A percentile compares a stretch with the other conserved stretches of the same genome.
Evolutionary conservation across 148 eudicot genomes (phyloP).

Genomic region (Chenopodium berlandieri): DNA sequence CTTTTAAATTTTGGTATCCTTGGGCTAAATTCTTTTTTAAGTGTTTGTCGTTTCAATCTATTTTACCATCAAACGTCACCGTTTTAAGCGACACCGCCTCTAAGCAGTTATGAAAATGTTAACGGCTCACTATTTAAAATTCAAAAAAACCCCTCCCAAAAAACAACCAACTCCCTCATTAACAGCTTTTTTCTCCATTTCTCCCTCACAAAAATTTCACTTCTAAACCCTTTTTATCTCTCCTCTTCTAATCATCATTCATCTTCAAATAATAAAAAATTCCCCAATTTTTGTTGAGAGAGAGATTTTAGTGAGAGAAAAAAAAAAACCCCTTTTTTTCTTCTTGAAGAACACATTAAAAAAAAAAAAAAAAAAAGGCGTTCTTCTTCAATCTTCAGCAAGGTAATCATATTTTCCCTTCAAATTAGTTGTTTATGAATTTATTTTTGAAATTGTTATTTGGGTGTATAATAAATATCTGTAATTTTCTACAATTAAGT

Average conservation of each 20-base stretch:
- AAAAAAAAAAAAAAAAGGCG: not conserved
- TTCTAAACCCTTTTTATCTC: not conserved
- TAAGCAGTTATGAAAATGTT: slow-evolving; percentile 16
- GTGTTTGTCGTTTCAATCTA: too few relatives aligned
- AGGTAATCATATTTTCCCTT: slow-evolving; percentile 7
- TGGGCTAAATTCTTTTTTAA: too few relatives aligned
- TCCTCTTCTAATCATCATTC: not conserved
- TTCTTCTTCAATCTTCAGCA: slow-evolving; percentile 10
- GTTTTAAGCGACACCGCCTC: not conserved
- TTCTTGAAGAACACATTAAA: slow-evolving; percentile 12
- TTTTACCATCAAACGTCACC: not conserved
- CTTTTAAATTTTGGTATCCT: too few relatives aligned
- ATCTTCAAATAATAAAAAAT: not conserved
- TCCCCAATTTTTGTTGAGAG: not conserved
- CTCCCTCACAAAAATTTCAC: not conserved
- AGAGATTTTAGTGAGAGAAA: not conserved
- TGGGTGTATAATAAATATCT: not conserved
- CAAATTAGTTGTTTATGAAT: too few relatives aligned
- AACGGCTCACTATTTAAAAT: slow-evolving; percentile 27
- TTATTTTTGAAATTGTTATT: not conserved
- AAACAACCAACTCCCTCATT: not conserved
- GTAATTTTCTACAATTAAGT: not conserved
- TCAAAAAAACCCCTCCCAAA: not conserved
- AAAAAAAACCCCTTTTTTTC: slow-evolving; percentile 17
- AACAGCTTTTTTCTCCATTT: not conserved